A percentile compares a stretch with the other conserved stretches of the same genome.
These are phyloP conservation scores for Chrysanthemum seticuspe DNA, from an alignment of 129 eudicot genomes.

Conservation along the genomic window DNA sequence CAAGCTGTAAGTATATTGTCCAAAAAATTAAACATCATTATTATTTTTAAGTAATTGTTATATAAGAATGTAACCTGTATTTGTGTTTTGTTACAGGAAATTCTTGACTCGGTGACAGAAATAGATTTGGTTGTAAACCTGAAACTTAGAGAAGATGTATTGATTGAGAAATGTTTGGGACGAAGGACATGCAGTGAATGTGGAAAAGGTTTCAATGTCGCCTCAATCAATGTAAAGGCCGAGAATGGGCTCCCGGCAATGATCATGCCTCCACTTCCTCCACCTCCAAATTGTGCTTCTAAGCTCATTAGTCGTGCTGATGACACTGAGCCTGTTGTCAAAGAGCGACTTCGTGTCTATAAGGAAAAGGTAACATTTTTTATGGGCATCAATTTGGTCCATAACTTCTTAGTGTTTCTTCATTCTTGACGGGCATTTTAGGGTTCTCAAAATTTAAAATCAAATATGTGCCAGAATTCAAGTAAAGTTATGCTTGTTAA, in stretches of 20 bases:
- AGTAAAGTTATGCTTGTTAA: too few species aligned
- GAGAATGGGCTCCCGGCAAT: slow-evolving; percentile 60
- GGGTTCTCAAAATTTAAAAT: too few species aligned
- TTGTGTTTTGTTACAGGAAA: slow-evolving; percentile 48
- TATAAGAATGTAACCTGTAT: neutral
- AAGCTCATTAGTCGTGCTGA: slow-evolving; percentile 86
- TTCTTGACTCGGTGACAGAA: slow-evolving; percentile 70
- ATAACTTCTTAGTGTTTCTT: too few species aligned
- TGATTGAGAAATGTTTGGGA: slow-evolving; percentile 84
- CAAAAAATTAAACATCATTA: neutral
- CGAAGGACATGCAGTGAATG: slow-evolving; percentile 67
- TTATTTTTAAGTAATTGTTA: neutral
- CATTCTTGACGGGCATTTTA: too few species aligned
- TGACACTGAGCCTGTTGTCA: slow-evolving; percentile 60
- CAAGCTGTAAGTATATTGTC: slow-evolving; percentile 68
- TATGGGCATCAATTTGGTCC: too few species aligned
- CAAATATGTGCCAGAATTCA: too few species aligned
- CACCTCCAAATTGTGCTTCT: slow-evolving; percentile 73
- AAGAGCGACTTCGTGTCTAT: slow-evolving; percentile 67
- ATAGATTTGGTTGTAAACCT: slow-evolving; percentile 87
- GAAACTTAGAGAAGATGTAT: slow-evolving; percentile 73
- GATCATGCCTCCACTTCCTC: slow-evolving; percentile 58
- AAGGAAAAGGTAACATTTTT: slow-evolving; percentile 58
- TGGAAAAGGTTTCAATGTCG: slow-evolving; percentile 61
- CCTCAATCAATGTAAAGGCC: slow-evolving; percentile 48